Evolutionary conservation across 202 grass and related monocot genomes (phyloP), one percentile per base, ranked within the genome.

Genomic region (Schoenoplectus triqueter): DNA sequence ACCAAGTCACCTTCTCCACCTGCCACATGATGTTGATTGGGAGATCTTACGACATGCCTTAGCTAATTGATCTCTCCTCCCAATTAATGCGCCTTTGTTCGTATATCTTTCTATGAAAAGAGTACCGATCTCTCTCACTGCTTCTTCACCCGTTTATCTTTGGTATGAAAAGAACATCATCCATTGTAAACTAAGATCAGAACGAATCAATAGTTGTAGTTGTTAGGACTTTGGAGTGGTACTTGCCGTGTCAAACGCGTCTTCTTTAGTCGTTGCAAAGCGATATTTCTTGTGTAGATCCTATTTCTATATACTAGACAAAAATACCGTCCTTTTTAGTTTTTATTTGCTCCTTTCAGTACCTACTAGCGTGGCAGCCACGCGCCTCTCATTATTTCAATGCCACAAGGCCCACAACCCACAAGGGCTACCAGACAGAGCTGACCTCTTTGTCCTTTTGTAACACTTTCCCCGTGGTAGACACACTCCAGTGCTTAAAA

Each of bases 401-500:
- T 54, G 50, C 8, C 14, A 15, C 61, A 73, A 74, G 47, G 62
- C 82, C 89, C 89, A 81, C 48, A 14, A 81, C 84, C 11, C 62
- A 20, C 31, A 40, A 45, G 56, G 20, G 45, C 1, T 80, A 82
- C 64, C 59, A 1, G 62, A 73, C 50, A 83, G 80, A 66, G 85
- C 64, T 73, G 69, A 3, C 19, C 17, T 0, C 2, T 9, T 18
- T 64, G 51, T 21, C 47, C 69, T 56, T 5, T 83, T 56, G 22
- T 78, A 5, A 31, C 7, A 15, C 41, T 47, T 67, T 52, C 63
- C 15, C 42, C 50, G 5, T 90, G 85, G 86, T 57, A 10, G 62
- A 21, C 86, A 86, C 86, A 82, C 88, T 78, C 84, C 71, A 81
- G 11, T 20, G 18, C 60, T 50, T 78, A 82, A 89, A 82, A 5